These are phyloP conservation scores for Kodamaea plutei DNA, from an alignment of 1,139 yeast genomes.

Conservation along the genomic window DNA sequence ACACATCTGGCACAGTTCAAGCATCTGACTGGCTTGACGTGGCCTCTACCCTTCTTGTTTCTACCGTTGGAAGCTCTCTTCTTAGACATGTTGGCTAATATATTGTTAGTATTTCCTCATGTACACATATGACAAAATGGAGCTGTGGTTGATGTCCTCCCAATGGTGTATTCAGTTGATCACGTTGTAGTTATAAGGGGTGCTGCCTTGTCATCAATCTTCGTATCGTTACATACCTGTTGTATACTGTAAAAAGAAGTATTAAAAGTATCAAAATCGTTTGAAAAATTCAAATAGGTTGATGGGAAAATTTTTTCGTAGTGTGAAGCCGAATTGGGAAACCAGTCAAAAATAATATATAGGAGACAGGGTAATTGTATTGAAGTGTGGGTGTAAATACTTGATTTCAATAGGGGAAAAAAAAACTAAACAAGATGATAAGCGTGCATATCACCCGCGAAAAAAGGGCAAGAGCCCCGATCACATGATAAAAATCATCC, in stretches of 20 bases:
- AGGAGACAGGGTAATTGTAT: no score
- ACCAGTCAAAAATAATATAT: no score
- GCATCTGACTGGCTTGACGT: conserved; percentile 99
- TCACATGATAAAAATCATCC: no score
- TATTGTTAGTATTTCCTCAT: conserved; percentile 22
- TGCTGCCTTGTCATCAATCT: no score
- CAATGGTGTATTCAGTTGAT: neutral
- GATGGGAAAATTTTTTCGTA: conserved; percentile 5
- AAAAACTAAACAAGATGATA: no score
- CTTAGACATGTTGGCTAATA: conserved; percentile 82
- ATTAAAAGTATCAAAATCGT: conserved; percentile 3
- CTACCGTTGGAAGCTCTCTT: conserved; percentile 99
- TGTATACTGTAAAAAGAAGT: conserved; percentile 6
- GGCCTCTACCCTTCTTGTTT: conserved; percentile 99
- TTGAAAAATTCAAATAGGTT: conserved; percentile 4
- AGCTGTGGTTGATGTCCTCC: neutral
- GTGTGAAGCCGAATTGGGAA: conserved; percentile 1
- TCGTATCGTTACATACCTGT: conserved; percentile 5
- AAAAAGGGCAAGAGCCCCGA: conserved; percentile 2
- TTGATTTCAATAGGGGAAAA: no score
- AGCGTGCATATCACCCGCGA: neutral
- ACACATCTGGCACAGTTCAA: conserved; percentile 99
- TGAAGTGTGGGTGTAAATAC: no score
- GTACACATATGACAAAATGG: no score
- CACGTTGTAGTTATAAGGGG: neutral